phyloP scores from a whole-genome alignment of 2,329 filamentous ascomycete genomes.

The Magnaporthiopsis rhizophila region DNA sequence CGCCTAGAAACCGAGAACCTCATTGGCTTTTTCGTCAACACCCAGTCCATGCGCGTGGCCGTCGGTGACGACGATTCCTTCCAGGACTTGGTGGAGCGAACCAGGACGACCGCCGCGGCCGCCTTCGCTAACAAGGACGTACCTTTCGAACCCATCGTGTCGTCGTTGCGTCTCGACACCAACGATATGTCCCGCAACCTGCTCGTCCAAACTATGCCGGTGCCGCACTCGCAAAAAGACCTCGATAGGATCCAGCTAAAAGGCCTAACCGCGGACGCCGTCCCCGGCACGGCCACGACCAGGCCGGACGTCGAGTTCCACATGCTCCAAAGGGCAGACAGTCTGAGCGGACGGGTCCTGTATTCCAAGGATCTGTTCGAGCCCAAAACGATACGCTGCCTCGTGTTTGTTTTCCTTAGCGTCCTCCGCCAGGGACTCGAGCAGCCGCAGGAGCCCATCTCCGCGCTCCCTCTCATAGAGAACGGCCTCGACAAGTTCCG shows the following conservation, averaged over 20 bases:
- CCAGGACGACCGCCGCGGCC: not conserved
- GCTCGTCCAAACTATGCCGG: not conserved
- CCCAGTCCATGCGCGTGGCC: not conserved
- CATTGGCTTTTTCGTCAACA: not conserved
- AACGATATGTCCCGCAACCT: constrained; percentile 2
- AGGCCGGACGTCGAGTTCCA: not conserved
- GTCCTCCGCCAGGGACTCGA: not conserved
- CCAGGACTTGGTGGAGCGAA: not conserved
- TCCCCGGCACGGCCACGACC: not conserved
- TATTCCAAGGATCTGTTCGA: not conserved
- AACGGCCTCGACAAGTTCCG: not conserved
- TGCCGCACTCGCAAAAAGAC: not conserved
- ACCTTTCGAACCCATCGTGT: not conserved
- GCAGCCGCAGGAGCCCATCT: not conserved
- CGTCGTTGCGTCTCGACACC: not conserved
- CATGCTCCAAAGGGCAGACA: not conserved
- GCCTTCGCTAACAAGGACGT: constrained; percentile 1
- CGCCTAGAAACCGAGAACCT: not conserved
- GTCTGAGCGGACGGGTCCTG: not conserved
- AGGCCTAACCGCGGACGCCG: not conserved
- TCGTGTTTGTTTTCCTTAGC: not conserved
- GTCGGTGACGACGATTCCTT: not conserved
- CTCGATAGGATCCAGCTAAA: not conserved
- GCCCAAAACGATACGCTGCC: not conserved
- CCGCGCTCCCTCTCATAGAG: not conserved